A percentile compares a stretch with the other conserved stretches of the same genome.
These are phyloP conservation scores for Drechslerella stenobrocha DNA, from an alignment of 2,329 filamentous ascomycete genomes.

Conservation along the genomic window DNA sequence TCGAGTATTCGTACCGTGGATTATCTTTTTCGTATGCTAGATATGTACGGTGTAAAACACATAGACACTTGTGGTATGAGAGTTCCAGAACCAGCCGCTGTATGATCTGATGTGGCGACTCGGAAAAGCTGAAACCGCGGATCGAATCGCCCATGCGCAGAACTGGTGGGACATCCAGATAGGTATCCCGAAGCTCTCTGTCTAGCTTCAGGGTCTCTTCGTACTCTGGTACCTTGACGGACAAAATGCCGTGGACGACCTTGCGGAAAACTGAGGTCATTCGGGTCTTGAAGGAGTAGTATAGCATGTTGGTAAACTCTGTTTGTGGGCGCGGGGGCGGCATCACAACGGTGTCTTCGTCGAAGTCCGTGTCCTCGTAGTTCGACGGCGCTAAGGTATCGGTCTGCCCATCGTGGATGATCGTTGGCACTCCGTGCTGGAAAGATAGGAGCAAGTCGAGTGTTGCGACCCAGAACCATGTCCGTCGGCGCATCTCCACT, in stretches of 20 bases:
- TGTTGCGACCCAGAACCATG: slow-evolving; percentile 60
- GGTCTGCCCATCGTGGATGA: slow-evolving; percentile 59
- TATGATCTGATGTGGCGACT: slow-evolving; percentile 59
- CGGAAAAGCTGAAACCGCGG: slow-evolving; percentile 57
- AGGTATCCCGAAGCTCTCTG: slow-evolving; percentile 56
- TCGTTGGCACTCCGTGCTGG: slow-evolving; percentile 61
- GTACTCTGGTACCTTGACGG: slow-evolving; percentile 54
- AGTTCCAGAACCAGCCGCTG: slow-evolving; percentile 60
- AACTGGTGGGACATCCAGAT: slow-evolving; percentile 56
- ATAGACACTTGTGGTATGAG: slow-evolving; percentile 59
- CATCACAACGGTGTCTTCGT: slow-evolving; percentile 58
- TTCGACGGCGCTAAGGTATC: slow-evolving; percentile 60
- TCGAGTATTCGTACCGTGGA: slow-evolving; percentile 31
- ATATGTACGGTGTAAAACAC: slow-evolving; percentile 49
- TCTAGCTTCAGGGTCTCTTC: slow-evolving; percentile 54
- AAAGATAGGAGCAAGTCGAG: slow-evolving; percentile 61
- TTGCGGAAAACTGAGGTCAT: slow-evolving; percentile 58
- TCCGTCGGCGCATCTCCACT: slow-evolving; percentile 61
- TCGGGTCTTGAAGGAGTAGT: slow-evolving; percentile 58
- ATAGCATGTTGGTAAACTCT: slow-evolving; percentile 58
- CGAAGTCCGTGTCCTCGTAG: slow-evolving; percentile 61
- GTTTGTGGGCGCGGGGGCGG: slow-evolving; percentile 58
- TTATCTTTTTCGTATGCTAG: slow-evolving; percentile 47
- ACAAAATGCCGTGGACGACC: slow-evolving; percentile 57
- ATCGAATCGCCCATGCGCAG: slow-evolving; percentile 57